A percentile compares a stretch with the other conserved stretches of the same genome.
Conservation (phyloP, 257 asterid genomes). For the Catharanthus roseus region DNA sequence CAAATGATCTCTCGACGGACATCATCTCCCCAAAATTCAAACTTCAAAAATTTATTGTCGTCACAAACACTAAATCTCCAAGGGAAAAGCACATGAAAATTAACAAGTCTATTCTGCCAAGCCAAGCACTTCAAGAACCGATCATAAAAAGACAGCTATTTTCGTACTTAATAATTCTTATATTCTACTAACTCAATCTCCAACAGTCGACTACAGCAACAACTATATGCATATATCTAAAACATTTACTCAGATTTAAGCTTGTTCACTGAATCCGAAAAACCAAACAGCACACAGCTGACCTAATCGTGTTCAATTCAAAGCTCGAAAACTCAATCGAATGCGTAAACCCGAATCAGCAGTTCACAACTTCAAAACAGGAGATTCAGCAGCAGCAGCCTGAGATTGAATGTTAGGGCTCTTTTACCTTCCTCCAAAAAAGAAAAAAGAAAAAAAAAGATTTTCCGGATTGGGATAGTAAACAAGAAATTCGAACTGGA, state of each 20-base stretch:
- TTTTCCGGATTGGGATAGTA: not conserved
- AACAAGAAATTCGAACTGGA: not conserved
- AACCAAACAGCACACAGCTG: not conserved
- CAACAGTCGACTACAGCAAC: not conserved
- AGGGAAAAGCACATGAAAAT: not conserved
- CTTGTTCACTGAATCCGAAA: not conserved
- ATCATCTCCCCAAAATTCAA: slow-evolving; percentile 41
- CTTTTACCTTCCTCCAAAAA: not conserved
- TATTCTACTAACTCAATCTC: not conserved
- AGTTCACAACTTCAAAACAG: not conserved
- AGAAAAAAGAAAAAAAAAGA: not conserved
- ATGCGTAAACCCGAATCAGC: not conserved
- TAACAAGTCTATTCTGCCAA: not conserved
- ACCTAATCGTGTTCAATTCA: not conserved
- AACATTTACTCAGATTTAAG: not conserved
- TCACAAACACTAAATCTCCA: not conserved
- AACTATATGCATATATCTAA: not conserved
- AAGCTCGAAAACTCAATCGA: not conserved
- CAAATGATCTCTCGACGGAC: slow-evolving; percentile 93
- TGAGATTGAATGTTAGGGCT: not conserved
- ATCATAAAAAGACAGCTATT: not conserved
- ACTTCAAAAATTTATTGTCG: not conserved
- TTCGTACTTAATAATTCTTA: not conserved
- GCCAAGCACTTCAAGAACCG: not conserved
- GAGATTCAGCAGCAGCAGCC: not conserved